Base-by-base conservation (phyloP, 345 rosid species). In the Carallia brachiata region DNA sequence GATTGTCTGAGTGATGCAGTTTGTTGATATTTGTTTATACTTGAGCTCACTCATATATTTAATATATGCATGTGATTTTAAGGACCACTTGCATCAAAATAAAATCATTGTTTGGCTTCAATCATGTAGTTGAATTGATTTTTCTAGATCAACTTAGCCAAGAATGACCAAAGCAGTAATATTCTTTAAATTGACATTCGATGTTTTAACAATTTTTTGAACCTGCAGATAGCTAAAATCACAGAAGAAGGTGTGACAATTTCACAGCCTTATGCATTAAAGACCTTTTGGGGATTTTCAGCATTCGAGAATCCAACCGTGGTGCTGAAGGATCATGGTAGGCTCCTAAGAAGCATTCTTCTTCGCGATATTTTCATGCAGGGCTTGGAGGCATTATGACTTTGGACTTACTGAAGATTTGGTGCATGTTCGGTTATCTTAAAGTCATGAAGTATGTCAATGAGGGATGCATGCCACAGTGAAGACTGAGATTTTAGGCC, bases 281-380 rank as follows among this genome's bases (percentile, higher is more conserved):
- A 85, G 81, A 90, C 97, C 2, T 85, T 71, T 80, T 95, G 99
- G 99, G 93, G 86, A 52, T 90, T 87, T 68, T 58, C 85, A 19
- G 88, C 97, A 53, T 94, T 87, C 72, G 67, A 83, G 71, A 90
- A 95, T 81, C 99, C 97, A 36, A 76, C 93, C 5, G 89, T 64
- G 89, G 97, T 55, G 97, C 97, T 56, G 89, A 90, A 77, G 99
- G 99, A 63, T 85, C 99, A 1, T 92, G 99, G 97, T 90, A 89
- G 65, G 6, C 27, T 8, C 27, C 57, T n/a, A n/a, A 28, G 57
- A 53, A 53, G 57, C 57, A 53, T n/a, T n/a, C 9, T 53, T 27
- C 27, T 16, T 52, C 12, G 10, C 55, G 19, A 52, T 52, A 52
- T 32, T 2, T 32, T 2, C 34, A 32, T 32, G n/a, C 55, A 17